These are phyloP conservation scores for Pigoraptor vietnamica DNA, from an alignment of 78 protist genomes.

Conservation along the genomic window DNA sequence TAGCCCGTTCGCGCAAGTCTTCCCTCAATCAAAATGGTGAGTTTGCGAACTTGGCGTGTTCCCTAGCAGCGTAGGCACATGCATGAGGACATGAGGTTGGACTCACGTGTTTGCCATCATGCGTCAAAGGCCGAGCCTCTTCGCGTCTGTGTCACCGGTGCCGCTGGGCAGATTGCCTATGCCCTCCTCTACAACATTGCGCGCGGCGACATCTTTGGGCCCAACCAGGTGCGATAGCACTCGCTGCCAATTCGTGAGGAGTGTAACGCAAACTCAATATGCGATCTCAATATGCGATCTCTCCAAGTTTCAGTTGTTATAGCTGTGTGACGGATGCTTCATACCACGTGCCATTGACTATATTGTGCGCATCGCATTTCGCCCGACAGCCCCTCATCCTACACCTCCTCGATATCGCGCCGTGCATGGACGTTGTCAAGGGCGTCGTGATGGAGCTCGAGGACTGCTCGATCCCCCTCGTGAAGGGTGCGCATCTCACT, in stretches of 20 bases:
- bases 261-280: too few relatives aligned
- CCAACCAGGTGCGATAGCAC: constrained; percentile 2
- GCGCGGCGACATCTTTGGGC: constrained; percentile 33
- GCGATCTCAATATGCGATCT: too few relatives aligned
- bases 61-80: too few relatives aligned
- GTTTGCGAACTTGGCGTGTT: too few relatives aligned
- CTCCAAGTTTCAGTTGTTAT: neutral
- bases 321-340: neutral
- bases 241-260: neutral
- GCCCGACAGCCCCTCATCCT: constrained; percentile 54
- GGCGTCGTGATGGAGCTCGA: constrained; percentile 58
- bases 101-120: too few relatives aligned
- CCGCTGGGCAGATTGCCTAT: constrained; percentile 91
- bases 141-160: constrained; percentile 83
- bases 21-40: too few relatives aligned
- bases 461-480: constrained; percentile 47
- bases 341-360: neutral
- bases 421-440: constrained; percentile 36
- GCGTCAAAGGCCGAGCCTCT: neutral
- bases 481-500: neutral
- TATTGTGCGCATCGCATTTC: neutral
- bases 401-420: constrained; percentile 81
- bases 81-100: too few relatives aligned
- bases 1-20: too few relatives aligned
- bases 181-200: constrained; percentile 60